phyloP scores from a whole-genome alignment of 257 asterid genomes.

The Solanum clarkiae region DNA sequence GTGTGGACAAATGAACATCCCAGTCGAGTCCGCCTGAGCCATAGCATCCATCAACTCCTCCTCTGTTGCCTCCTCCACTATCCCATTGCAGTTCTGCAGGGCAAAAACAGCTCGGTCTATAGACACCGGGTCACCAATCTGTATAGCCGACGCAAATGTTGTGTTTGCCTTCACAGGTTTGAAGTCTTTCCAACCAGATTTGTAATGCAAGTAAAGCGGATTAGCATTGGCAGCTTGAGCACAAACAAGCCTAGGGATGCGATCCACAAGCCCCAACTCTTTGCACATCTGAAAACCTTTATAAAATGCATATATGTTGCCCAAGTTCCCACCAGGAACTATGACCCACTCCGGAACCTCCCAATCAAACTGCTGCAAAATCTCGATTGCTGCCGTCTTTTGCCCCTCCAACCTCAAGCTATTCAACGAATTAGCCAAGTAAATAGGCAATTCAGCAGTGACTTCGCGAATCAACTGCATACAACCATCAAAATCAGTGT shows the following conservation, averaged over 20 bases:
- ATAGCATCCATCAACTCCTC: conserved; percentile 89
- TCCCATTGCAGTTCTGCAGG: conserved; percentile 49
- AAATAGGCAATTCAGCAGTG: conserved; percentile 72
- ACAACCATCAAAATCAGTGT: conserved; percentile 87
- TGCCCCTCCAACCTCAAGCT: conserved; percentile 82
- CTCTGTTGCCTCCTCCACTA: conserved; percentile 84
- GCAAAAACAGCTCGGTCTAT: conserved; percentile 80
- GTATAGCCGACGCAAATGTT: conserved; percentile 83
- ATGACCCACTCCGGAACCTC: conserved; percentile 89
- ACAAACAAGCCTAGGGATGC: conserved; percentile 74
- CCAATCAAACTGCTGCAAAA: conserved; percentile 83
- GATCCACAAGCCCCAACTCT: conserved; percentile 72
- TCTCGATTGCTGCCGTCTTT: conserved; percentile 83
- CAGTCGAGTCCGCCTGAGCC: conserved; percentile 89
- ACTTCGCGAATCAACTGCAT: conserved; percentile 84
- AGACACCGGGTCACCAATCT: conserved; percentile 87
- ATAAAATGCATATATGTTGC: conserved; percentile 76
- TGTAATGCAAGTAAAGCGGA: conserved; percentile 60
- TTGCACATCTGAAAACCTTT: conserved; percentile 82
- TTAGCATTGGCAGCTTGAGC: conserved; percentile 88
- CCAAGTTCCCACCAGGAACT: conserved; percentile 81
- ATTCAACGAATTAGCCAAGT: conserved; percentile 69
- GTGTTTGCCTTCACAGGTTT: conserved; percentile 66
- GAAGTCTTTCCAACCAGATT: conserved; percentile 72
- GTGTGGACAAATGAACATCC: conserved; percentile 91